Base-by-base conservation (phyloP, 2,329 filamentous ascomycete genomes). In the Penicillium sp. region DNA sequence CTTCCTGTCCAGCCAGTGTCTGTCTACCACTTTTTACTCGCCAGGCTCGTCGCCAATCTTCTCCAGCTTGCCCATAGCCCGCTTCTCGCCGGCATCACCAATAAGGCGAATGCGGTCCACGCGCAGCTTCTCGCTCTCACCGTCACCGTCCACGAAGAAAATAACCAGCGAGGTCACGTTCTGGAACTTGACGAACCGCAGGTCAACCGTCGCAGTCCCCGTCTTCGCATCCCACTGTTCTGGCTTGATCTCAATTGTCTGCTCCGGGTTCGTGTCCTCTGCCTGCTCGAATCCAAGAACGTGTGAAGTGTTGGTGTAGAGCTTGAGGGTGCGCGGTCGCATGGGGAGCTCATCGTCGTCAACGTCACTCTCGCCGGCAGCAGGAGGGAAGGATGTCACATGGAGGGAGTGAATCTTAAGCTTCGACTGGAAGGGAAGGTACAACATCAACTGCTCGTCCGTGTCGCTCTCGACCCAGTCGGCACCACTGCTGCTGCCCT, bases 111-210 rank as follows among this genome's bases (percentile, higher is more conserved):
- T 66, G 13, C 82, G 71, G 63, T 84, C 82, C 42, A 99, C 78
- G 60, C 95, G 88, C 61, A 95, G 89, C 82, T 91, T 93, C 75
- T 98, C 93, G 47, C 89, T 87, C 56, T 92, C 89, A 19, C 89
- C 89, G 58, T 94, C 91, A 2, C 93, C 93, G 75, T 96, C 89
- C 58, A 91, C 91, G 37, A 99, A 89, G 76, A 97, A 99, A 12
- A 99, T 71, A 19, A 96, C 90, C 70, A 99, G 75, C 64, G 89
- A 95, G 62, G 88, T 90, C 58, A 97, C 91, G 74, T 93, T 96
- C 81, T 98, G 95, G 83, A 98, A 99, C 81, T 97, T 97, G 79
- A 99, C 95, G 73, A 94, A 97, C 15, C 93, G 91, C 71, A 98
- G 81, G 49, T 85, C 80, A 58, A 94, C 80, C 70, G 84, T 91